Base-by-base conservation (phyloP, 495 filamentous ascomycete species). In the Pyronema omphalodes region DNA sequence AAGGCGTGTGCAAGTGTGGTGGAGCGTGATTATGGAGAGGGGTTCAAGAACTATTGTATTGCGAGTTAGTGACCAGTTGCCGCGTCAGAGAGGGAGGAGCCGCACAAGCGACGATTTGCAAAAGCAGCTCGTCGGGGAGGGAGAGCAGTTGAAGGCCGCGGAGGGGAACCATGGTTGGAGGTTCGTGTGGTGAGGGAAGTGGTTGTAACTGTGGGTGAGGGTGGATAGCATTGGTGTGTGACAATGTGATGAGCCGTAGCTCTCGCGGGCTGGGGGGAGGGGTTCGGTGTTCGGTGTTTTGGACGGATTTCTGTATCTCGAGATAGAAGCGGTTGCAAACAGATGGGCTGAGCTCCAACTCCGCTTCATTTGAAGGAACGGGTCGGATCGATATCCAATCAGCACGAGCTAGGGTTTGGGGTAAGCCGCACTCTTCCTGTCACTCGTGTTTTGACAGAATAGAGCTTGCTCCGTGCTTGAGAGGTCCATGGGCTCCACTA, bases 21-120 rank as follows among this genome's bases (percentile, higher is more conserved):
- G 61, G n/a, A 64, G 60, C 14, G 57, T 37, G 37, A 64, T 62
- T 36, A 62, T 45, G 9, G 57, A 58, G 35, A 39, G 51, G 36
- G 61, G 61, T 51, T 57, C 57, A 11, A 64, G 57, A 54, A 56
- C 61, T 64, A 29, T 18, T 23, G 34, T 64, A 29, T 18, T 23
- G 34, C n/a, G 35, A 39, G 53, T 58, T 17, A 55, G 58, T 15
- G 45, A 29, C 11, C 9, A 9, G 14, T 40, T 48, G 19, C 12
- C 40, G 14, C 48, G 40, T 2, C 8, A 37, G 11, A 35, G 37
- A 8, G 33, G 15, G 52, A 29, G 29, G 51, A 12, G 37, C 11
- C 57, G 56, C 34, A 64, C 61, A 58, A 8, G 61, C 63, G 14
- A 64, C 55, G 34, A 62, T 57, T 19, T 64, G 60, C 33, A 64